Evolutionary conservation across 2,329 filamentous ascomycete genomes (phyloP).

Genomic region (Xylariales sp.): DNA sequence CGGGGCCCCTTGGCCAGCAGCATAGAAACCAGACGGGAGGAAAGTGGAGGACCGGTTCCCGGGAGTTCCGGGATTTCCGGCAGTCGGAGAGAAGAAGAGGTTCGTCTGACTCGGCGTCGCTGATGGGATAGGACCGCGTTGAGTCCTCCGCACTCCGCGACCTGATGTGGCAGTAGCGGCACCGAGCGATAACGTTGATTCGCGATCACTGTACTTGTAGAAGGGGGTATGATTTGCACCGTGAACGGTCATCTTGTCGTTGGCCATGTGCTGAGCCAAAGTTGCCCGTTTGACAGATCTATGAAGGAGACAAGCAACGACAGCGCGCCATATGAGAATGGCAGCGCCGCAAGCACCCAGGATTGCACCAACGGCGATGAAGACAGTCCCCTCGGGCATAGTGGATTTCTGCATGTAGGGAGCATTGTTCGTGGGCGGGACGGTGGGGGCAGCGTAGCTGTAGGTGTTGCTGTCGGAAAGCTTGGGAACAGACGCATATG

Average conservation of each 20-base stretch:
- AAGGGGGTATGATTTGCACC: conserved; percentile 32
- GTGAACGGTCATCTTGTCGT: conserved; percentile 65
- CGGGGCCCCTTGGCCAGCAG: conserved; percentile 55
- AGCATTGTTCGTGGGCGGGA: conserved; percentile 78
- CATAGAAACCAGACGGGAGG: conserved; percentile 88
- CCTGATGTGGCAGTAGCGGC: conserved; percentile 36
- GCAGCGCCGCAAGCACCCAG: conserved; percentile 77
- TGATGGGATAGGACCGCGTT: conserved; percentile 48
- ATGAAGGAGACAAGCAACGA: conserved; percentile 87
- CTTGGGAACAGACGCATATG: background rate
- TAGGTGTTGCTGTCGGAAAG: conserved; percentile 42
- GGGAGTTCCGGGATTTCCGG: conserved; percentile 51
- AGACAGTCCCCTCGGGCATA: conserved; percentile 88
- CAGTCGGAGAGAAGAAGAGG: conserved; percentile 94
- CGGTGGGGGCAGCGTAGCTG: conserved; percentile 65
- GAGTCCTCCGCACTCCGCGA: conserved; percentile 47
- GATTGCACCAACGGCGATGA: conserved; percentile 88
- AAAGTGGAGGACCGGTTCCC: conserved; percentile 70
- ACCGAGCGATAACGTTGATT: conserved; percentile 47
- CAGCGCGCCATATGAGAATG: conserved; percentile 81
- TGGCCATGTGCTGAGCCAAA: conserved; percentile 64
- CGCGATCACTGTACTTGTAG: conserved; percentile 60
- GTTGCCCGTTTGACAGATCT: conserved; percentile 84
- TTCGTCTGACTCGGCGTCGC: conserved; percentile 60
- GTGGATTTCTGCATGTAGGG: conserved; percentile 88